These are phyloP conservation scores for Eucalyptus cladocalyx DNA, from an alignment of 345 rosid species.

Conservation along the genomic window DNA sequence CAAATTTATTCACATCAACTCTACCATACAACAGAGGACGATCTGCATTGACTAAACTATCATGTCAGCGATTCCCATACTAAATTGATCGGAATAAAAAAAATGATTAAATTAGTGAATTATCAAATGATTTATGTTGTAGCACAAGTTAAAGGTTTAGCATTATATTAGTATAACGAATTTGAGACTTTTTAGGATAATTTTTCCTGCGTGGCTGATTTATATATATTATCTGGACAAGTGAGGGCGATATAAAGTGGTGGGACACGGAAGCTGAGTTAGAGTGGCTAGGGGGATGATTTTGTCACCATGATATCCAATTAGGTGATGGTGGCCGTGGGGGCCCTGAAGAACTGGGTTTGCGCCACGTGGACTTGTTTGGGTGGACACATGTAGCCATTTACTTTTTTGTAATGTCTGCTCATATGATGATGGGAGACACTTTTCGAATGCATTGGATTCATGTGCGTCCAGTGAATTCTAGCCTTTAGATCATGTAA, in stretches of 20 bases:
- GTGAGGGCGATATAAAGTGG: background rate
- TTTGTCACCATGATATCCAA: background rate
- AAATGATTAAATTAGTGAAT: too few relatives aligned
- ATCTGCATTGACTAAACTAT: rapidly evolving
- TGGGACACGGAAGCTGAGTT: background rate
- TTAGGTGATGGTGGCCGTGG: background rate
- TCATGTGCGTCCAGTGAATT: background rate
- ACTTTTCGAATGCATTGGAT: background rate
- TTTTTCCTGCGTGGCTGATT: background rate
- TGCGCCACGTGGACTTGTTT: background rate
- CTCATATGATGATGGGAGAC: background rate
- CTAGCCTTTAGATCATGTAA: background rate
- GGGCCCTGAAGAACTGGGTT: background rate
- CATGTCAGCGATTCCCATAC: rapidly evolving
- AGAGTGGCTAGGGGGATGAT: background rate
- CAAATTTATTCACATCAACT: too few relatives aligned
- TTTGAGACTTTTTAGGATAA: too few relatives aligned
- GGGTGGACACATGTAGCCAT: background rate
- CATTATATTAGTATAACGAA: too few relatives aligned
- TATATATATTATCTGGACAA: background rate
- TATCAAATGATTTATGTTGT: background rate
- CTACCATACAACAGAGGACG: rapidly evolving
- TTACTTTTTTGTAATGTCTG: background rate
- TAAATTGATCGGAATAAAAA: too few relatives aligned
- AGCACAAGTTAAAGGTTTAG: too few relatives aligned